phyloP scores from a whole-genome alignment of 345 rosid genomes.

The Rhodamnia argentea region DNA sequence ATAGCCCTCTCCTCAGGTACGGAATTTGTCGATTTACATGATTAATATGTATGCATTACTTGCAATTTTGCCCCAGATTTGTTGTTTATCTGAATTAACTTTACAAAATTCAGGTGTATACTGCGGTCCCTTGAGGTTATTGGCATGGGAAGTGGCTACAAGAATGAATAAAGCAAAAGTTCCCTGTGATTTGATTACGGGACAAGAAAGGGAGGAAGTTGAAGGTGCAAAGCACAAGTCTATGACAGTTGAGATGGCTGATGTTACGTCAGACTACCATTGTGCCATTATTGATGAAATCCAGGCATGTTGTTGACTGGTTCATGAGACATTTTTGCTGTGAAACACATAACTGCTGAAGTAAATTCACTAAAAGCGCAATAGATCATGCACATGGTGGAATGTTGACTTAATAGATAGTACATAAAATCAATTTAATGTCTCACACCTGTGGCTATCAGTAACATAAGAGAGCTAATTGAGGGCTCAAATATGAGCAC shows the following conservation, averaged over 20 bases:
- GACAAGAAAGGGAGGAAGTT: conserved; percentile 82
- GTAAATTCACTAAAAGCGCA: background rate
- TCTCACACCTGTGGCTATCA: background rate
- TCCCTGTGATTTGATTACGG: conserved; percentile 84
- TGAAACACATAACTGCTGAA: background rate
- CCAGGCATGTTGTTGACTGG: conserved; percentile 34
- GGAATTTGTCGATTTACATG: background rate
- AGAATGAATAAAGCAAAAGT: conserved; percentile 77
- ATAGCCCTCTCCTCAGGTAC: background rate
- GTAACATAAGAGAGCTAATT: background rate
- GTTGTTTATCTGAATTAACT: background rate
- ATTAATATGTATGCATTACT: background rate
- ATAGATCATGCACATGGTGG: background rate
- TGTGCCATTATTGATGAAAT: conserved; percentile 92
- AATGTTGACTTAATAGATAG: background rate
- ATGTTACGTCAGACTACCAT: conserved; percentile 45
- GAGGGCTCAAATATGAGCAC: too few species aligned
- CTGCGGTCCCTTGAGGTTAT: conserved; percentile 91
- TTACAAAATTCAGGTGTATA: conserved; percentile 47
- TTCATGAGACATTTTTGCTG: background rate
- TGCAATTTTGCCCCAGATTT: background rate
- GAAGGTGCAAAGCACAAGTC: conserved; percentile 89
- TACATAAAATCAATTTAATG: background rate
- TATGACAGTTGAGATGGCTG: conserved; percentile 96
- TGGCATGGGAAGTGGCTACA: conserved; percentile 95